Percentiles rank a stretch among this genome's conserved stretches.
These are phyloP conservation scores for Mycena citricolor DNA, from an alignment of 1,284 basidiomycete species.

Conservation along the genomic window DNA sequence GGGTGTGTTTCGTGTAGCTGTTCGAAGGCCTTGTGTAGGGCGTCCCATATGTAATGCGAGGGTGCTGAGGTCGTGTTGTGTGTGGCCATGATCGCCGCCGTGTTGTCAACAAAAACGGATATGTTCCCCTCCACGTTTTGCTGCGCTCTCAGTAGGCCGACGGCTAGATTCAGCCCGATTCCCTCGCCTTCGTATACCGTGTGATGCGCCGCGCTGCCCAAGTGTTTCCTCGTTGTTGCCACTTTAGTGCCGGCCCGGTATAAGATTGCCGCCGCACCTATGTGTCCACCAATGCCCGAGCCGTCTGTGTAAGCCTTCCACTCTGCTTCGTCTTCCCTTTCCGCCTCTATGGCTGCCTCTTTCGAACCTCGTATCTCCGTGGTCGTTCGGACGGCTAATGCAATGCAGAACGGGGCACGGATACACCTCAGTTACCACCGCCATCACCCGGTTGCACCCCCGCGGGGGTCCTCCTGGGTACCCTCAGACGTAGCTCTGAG, in stretches of 20 bases:
- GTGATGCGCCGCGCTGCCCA: constrained; percentile 25
- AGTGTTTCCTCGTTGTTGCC: constrained; percentile 8
- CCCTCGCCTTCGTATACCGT: constrained; percentile 31
- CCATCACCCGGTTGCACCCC: no score
- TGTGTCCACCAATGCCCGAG: constrained; percentile 27
- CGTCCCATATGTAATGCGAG: constrained; percentile 13
- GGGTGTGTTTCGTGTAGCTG: background rate
- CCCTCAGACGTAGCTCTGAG: no score
- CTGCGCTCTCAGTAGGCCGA: constrained; percentile 15
- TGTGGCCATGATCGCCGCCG: constrained; percentile 21
- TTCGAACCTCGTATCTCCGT: background rate
- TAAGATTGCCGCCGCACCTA: constrained; percentile 33
- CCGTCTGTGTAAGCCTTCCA: constrained; percentile 33
- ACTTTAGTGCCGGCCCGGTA: constrained; percentile 7
- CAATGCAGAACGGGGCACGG: no score
- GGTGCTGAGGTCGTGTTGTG: background rate
- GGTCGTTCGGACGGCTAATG: no score
- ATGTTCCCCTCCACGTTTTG: background rate
- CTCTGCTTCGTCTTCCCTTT: constrained; percentile 15
- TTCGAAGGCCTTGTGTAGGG: background rate
- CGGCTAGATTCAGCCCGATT: constrained; percentile 25
- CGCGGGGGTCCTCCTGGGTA: no score
- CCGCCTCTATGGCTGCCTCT: constrained; percentile 4
- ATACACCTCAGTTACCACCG: no score
- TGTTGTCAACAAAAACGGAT: constrained; percentile 23